Base-by-base conservation (phyloP, 164 flowering plant species). In the Protea cynaroides region DNA sequence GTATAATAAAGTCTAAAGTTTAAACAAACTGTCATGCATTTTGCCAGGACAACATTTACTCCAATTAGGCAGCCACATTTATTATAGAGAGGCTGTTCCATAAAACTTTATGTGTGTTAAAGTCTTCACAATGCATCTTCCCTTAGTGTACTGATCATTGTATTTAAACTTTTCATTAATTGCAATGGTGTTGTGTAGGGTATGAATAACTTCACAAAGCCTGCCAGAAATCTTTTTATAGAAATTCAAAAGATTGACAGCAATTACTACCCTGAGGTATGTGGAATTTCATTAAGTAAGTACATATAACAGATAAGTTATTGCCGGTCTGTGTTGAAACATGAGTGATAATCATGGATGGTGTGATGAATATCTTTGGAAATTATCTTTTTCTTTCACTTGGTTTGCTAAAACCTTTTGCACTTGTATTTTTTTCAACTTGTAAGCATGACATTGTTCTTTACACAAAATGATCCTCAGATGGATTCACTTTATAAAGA, bases 251-350 rank as follows among this genome's bases (percentile, higher is more conserved):
- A 79, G 76, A 82, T 84, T 38, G 86, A 85, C 59, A 80, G 86
- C 74, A 74, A 74, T 69, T 84, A 88, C 72, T 88, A 88, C 64
- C 94, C 94, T 14, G 94, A 85, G 88, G 93, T 87, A 78, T 46
- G 65, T 59, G 25, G 34, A 37, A 62, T 51, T 14, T 40, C 51
- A 25, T 15, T 21, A 29, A 29, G 34, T 5, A 29, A 29, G 2
- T 29, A 29, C 34, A 3, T 29, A 29, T 29, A 29, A 29, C 34
- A 29, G 34, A 29, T 29, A 29, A 29, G 34, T 29, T 29, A 29
- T 29, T 29, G 34, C 34, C 2, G 34, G 34, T 29, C 34, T 29
- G 34, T 29, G 34, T 29, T 2, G 34, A 29, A 29, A 29, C 34
- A 29, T 5, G 34, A 29, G 34, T 29, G 34, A 29, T 5, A 29